Percentiles rank a stretch among this genome's conserved stretches.
These are phyloP conservation scores for Paramecium caudatum DNA, from an alignment of 73 alveolate species.

Conservation along the genomic window DNA sequence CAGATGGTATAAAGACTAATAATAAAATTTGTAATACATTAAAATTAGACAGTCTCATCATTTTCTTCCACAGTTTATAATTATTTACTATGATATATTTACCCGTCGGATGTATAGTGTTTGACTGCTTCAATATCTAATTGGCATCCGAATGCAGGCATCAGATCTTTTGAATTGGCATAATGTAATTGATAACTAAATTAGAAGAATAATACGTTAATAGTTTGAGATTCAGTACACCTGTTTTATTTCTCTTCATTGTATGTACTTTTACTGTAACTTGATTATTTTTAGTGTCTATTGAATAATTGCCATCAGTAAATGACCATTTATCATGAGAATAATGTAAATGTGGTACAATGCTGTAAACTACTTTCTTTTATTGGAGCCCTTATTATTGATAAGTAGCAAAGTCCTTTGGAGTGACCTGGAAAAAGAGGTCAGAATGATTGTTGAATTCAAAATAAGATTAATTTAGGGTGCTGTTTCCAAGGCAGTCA, in stretches of 20 bases:
- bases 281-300: neutral
- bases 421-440: conserved; percentile 14
- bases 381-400: neutral
- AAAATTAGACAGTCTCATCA: neutral
- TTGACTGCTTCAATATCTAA: conserved; percentile 24
- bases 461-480: neutral
- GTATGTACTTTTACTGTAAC: neutral
- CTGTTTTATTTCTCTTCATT: neutral
- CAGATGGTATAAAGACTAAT: neutral
- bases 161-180: neutral
- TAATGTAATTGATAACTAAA: conserved; percentile 9
- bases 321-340: neutral
- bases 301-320: neutral
- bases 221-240: neutral
- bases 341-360: conserved; percentile 32
- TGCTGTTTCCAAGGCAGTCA: conserved; percentile 31
- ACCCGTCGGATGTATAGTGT: neutral
- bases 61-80: neutral
- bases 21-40: neutral
- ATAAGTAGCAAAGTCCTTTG: neutral
- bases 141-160: conserved; percentile 11
- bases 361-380: neutral
- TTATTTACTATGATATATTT: neutral
- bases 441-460: neutral
- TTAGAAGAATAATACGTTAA: neutral